These are phyloP conservation scores for Ceratocystis destructans DNA, from an alignment of 2,329 filamentous ascomycete species.

Conservation along the genomic window DNA sequence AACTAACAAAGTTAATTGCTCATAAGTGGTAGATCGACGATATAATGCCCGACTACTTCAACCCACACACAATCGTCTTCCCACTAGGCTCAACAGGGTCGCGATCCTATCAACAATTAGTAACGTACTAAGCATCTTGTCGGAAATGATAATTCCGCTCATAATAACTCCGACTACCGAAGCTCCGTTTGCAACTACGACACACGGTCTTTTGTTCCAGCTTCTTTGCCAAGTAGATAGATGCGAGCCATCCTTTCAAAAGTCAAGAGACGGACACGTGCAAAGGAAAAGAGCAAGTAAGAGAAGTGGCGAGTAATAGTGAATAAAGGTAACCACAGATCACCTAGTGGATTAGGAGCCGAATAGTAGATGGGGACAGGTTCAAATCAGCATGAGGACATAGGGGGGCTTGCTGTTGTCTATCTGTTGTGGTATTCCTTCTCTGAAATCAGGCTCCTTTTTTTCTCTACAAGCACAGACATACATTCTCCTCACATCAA, in stretches of 20 bases:
- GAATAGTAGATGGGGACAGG: not conserved
- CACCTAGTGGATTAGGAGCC: not conserved
- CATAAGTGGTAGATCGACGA: no score
- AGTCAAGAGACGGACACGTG: not conserved
- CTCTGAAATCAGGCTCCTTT: not conserved
- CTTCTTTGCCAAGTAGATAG: not conserved
- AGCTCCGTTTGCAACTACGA: no score
- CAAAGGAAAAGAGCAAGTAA: not conserved
- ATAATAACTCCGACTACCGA: no score
- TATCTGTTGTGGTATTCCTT: not conserved
- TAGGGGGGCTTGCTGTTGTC: not conserved
- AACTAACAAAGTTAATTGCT: no score
- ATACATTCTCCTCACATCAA: not conserved
- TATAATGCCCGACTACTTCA: no score
- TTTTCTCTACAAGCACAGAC: not conserved
- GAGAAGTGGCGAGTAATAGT: not conserved
- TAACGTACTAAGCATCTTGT: no score
- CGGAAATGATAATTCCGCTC: no score
- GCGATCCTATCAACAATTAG: no score
- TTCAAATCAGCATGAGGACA: not conserved
- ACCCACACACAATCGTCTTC: no score
- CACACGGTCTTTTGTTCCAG: no score
- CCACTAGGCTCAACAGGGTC: no score
- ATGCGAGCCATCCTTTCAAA: not conserved
- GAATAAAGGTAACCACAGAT: not conserved